phyloP scores from a whole-genome alignment of 2,329 filamentous ascomycete species.

The Malbranchea zuffiana region DNA sequence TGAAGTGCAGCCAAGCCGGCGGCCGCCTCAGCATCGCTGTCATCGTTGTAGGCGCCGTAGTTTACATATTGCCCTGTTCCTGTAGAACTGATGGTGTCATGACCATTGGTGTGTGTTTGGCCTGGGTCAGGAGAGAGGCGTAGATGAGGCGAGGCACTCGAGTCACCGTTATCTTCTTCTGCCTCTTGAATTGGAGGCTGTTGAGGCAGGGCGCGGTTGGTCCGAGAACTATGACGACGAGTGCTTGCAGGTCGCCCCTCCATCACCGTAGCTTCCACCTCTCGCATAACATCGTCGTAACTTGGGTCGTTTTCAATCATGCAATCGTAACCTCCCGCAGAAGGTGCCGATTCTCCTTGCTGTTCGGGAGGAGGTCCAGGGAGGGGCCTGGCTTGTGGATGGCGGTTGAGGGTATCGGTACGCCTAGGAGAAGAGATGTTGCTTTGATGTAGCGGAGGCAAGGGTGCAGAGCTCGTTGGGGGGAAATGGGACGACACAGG shows the following conservation, averaged over 20 bases:
- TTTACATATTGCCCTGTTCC: conserved; percentile 36
- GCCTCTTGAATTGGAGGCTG: conserved; percentile 14
- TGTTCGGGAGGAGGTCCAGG: conserved; percentile 45
- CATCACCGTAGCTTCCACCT: conserved; percentile 46
- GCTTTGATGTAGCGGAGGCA: conserved; percentile 42
- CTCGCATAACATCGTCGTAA: conserved; percentile 48
- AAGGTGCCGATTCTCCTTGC: conserved; percentile 23
- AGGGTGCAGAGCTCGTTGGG: conserved; percentile 30
- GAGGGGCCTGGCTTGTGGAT: conserved; percentile 48
- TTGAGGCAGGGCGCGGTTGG: conserved; percentile 18
- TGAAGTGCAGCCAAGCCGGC: conserved; percentile 75
- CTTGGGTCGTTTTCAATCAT: conserved; percentile 31
- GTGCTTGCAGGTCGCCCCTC: conserved; percentile 21
- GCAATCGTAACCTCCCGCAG: conserved; percentile 17
- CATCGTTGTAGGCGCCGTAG: conserved; percentile 49
- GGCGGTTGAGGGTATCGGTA: conserved; percentile 43
- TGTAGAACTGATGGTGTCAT: conserved; percentile 36
- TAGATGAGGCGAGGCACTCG: conserved; percentile 20
- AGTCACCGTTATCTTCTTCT: conserved; percentile 16
- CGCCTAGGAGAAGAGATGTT: conserved; percentile 41
- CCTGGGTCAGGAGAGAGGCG: conserved; percentile 33
- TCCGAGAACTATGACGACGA: conserved; percentile 20
- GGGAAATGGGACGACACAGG: conserved; percentile 6
- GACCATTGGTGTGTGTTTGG: conserved; percentile 40
- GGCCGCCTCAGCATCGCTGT: conserved; percentile 79